These are phyloP conservation scores for Quercus mongolica DNA, from an alignment of 306 rosid species.

Conservation along the genomic window DNA sequence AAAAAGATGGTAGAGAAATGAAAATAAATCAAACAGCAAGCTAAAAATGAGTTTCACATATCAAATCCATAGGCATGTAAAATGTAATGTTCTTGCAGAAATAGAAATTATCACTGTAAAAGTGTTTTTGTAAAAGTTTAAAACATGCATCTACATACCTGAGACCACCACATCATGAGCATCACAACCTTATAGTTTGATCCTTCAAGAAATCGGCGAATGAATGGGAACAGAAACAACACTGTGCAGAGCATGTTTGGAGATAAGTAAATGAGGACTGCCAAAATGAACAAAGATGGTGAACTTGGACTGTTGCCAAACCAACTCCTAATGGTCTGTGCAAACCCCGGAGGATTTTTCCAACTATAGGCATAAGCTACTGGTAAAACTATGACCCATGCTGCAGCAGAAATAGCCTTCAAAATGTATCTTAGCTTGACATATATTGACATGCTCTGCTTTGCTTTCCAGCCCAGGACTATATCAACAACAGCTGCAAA, in stretches of 20 bases:
- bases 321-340: constrained; percentile 81
- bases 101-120: constrained; percentile 1
- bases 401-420: constrained; percentile 67
- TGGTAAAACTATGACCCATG: constrained; percentile 87
- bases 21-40: not conserved
- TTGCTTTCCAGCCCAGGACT: constrained; percentile 84
- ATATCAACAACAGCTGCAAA: constrained; percentile 80
- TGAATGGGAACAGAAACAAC: constrained; percentile 74
- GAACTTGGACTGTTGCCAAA: constrained; percentile 81
- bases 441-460: constrained; percentile 68
- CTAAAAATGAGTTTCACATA: constrained; percentile 5
- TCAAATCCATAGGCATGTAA: constrained; percentile 13
- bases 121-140: not conserved
- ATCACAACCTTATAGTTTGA: constrained; percentile 52
- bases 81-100: constrained; percentile 4
- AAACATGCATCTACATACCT: constrained; percentile 48
- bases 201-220: constrained; percentile 77
- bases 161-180: constrained; percentile 98
- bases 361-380: constrained; percentile 85
- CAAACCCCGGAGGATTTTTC: constrained; percentile 82
- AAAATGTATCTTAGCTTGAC: constrained; percentile 78
- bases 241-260: constrained; percentile 82
- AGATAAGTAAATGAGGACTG: constrained; percentile 72
- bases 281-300: constrained; percentile 83
- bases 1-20: constrained; percentile 1